phyloP scores from a whole-genome alignment of 2,329 filamentous ascomycete genomes.

The Metarhizium rileyi region DNA sequence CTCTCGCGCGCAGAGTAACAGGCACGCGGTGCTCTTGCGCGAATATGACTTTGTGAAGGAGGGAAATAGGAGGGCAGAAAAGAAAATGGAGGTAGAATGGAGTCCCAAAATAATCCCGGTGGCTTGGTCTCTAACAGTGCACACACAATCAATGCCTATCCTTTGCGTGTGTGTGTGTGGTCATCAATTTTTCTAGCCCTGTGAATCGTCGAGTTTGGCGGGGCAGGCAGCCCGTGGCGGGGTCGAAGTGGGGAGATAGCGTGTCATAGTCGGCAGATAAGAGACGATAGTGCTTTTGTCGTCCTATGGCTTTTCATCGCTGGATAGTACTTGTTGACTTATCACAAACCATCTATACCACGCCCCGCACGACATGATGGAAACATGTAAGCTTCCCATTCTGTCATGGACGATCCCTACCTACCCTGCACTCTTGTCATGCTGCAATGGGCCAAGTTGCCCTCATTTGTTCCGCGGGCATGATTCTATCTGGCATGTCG shows the following conservation, averaged over 20 bases:
- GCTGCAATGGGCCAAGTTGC: too few species aligned
- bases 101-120: not conserved
- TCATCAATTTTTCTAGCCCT: conserved; percentile 30
- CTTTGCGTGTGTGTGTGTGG: conserved; percentile 17
- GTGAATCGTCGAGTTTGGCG: conserved; percentile 25
- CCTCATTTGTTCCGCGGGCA: too few species aligned
- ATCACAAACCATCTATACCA: too few species aligned
- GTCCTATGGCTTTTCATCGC: too few species aligned
- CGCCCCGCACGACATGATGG: too few species aligned
- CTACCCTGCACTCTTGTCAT: too few species aligned
- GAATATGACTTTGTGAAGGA: not conserved
- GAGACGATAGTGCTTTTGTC: too few species aligned
- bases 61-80: conserved; percentile 4
- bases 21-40: conserved; percentile 9
- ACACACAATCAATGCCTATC: conserved; percentile 7
- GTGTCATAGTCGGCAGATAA: not conserved
- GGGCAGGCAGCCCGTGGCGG: conserved; percentile 3
- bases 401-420: too few species aligned
- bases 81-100: conserved; percentile 1
- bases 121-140: conserved; percentile 6
- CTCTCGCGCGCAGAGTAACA: conserved; percentile 8
- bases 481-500: too few species aligned
- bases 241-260: not conserved
- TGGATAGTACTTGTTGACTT: too few species aligned
- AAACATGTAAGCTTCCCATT: too few species aligned